Evolutionary conservation across 1,284 basidiomycete genomes (phyloP).

Genomic region (Moniliella sp.): DNA sequence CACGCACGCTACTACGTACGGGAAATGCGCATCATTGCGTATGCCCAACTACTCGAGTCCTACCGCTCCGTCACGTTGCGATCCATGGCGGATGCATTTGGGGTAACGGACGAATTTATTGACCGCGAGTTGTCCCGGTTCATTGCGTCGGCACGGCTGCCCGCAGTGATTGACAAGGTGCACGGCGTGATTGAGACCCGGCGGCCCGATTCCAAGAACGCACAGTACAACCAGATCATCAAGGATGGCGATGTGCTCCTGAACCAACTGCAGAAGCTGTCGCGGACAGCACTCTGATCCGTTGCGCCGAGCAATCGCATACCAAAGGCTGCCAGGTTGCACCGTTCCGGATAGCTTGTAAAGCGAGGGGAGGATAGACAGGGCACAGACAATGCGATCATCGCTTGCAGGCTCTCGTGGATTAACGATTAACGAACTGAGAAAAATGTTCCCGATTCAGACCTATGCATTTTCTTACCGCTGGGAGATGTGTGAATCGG

Average conservation of each 20-base stretch:
- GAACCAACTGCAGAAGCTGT: no score
- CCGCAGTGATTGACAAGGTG: conserved; percentile 83
- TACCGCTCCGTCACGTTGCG: conserved; percentile 76
- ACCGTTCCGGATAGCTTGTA: no score
- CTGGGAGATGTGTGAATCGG: no score
- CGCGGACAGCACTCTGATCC: no score
- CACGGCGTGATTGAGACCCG: conserved; percentile 82
- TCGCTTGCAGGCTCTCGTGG: no score
- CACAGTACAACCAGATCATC: conserved; percentile 73
- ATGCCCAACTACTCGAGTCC: conserved; percentile 69
- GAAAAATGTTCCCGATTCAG: no score
- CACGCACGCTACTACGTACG: conserved; percentile 78
- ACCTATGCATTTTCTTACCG: no score
- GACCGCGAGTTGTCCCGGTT: conserved; percentile 75
- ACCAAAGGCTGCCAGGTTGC: no score
- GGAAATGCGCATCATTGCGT: conserved; percentile 89
- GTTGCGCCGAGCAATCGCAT: no score
- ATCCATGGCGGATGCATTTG: conserved; percentile 66
- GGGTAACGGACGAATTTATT: conserved; percentile 70
- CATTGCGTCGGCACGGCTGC: conserved; percentile 65
- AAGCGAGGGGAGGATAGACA: no score
- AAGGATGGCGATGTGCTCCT: conserved; percentile 70
- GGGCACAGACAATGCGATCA: no score
- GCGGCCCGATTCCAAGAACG: conserved; percentile 57
- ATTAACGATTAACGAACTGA: no score